phyloP scores from a whole-genome alignment of 1,284 basidiomycete genomes.

The Moesziomyces sp. region DNA sequence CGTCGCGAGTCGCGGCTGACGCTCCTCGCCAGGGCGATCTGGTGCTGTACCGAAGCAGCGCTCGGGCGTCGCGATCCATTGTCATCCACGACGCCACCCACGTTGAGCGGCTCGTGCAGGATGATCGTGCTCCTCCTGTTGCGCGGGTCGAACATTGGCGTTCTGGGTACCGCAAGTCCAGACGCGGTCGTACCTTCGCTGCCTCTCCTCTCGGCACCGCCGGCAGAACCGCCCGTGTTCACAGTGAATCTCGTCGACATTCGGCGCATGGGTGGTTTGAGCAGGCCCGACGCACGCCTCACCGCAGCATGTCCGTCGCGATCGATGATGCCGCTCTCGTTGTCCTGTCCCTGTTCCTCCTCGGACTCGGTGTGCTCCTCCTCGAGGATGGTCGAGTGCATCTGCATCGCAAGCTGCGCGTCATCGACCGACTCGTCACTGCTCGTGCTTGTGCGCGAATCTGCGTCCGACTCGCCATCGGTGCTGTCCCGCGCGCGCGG shows the following conservation, averaged over 20 bases:
- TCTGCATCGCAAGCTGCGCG: constrained; percentile 5
- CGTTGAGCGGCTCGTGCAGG: constrained; percentile 23
- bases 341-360: constrained; percentile 3
- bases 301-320: not conserved
- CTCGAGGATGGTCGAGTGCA: constrained; percentile 30
- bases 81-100: constrained; percentile 7
- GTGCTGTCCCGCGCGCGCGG: constrained; percentile 13
- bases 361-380: constrained; percentile 18
- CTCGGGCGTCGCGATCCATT: constrained; percentile 6
- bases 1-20: constrained; percentile 25
- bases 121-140: constrained; percentile 37
- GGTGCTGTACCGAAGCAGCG: constrained; percentile 4
- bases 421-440: constrained; percentile 8
- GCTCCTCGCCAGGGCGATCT: constrained; percentile 18
- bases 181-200: constrained; percentile 13
- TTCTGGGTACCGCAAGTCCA: constrained; percentile 2
- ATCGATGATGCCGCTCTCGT: constrained; percentile 7
- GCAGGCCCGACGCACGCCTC: constrained; percentile 3
- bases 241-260: constrained; percentile 5
- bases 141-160: constrained; percentile 22
- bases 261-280: constrained; percentile 4
- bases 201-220: constrained; percentile 7
- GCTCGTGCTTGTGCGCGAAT: constrained; percentile 9
- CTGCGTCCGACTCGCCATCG: constrained; percentile 8
- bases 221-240: not conserved